Evolutionary conservation across 495 filamentous ascomycete species (phyloP).

Genomic region (Podospora australis): DNA sequence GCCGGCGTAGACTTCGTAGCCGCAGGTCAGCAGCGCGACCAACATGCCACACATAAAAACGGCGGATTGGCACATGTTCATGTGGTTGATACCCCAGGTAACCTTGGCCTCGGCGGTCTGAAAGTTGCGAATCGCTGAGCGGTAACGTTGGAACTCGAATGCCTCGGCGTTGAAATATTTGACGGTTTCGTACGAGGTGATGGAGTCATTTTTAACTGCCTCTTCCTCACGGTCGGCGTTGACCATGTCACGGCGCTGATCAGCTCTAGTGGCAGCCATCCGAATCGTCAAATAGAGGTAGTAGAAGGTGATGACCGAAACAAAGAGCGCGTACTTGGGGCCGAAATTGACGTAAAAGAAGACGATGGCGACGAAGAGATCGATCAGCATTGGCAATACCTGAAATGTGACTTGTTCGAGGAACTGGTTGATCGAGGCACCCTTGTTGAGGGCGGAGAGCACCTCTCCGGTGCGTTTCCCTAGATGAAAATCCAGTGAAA

Average conservation of each 20-base stretch:
- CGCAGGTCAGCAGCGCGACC: constrained; percentile 59
- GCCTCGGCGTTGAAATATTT: constrained; percentile 98
- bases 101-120: constrained; percentile 86
- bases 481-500: constrained; percentile 93
- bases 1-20: constrained; percentile 76
- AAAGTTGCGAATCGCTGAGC: constrained; percentile 69
- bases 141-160: constrained; percentile 85
- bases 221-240: constrained; percentile 92
- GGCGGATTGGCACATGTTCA: constrained; percentile 91
- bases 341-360: constrained; percentile 80
- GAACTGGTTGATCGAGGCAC: constrained; percentile 92
- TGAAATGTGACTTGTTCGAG: constrained; percentile 93
- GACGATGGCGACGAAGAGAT: constrained; percentile 77
- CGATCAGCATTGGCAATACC: constrained; percentile 88
- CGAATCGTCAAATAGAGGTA: constrained; percentile 94
- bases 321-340: constrained; percentile 85
- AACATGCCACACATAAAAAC: constrained; percentile 90
- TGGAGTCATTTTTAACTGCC: constrained; percentile 96
- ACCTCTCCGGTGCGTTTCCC: constrained; percentile 97
- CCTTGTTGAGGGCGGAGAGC: constrained; percentile 88
- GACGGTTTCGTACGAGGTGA: constrained; percentile 96
- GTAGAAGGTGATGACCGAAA: constrained; percentile 86
- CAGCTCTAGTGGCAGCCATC: constrained; percentile 88
- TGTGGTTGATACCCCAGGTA: constrained; percentile 75
- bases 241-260: constrained; percentile 86